Conservation (phyloP, 495 filamentous ascomycete genomes). For the Talaromyces thailandensis region DNA sequence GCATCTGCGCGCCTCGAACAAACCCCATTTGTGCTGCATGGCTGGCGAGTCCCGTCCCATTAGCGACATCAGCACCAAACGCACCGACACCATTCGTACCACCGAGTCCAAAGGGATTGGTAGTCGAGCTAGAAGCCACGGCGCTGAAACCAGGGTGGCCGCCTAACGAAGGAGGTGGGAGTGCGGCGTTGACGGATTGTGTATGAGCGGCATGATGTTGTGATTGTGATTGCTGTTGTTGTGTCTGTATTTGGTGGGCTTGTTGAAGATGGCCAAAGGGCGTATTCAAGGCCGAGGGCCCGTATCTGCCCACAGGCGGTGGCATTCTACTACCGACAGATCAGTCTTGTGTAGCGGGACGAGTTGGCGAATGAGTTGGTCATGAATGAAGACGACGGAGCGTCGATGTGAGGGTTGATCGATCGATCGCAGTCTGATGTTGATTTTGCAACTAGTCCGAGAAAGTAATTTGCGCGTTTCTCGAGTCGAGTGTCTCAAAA, state of each 20-base stretch:
- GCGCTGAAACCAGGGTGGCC: conserved; percentile 49
- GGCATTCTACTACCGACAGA: conserved; percentile 14
- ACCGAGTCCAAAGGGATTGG: conserved; percentile 55
- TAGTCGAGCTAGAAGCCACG: conserved; percentile 53
- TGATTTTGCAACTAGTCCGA: neutral
- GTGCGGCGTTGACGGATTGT: conserved; percentile 42
- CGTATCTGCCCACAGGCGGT: conserved; percentile 43
- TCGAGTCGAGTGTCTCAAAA: neutral
- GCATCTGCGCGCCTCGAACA: conserved; percentile 61
- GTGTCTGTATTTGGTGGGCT: conserved; percentile 21
- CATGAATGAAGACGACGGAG: conserved; percentile 7
- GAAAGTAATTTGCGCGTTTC: neutral
- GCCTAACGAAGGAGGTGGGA: conserved; percentile 52
- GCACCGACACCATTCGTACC: conserved; percentile 46
- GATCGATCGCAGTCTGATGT: neutral
- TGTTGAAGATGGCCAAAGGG: conserved; percentile 44
- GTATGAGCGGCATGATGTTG: conserved; percentile 43
- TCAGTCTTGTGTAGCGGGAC: conserved; percentile 9
- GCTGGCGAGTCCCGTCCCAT: conserved; percentile 77
- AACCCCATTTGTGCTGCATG: conserved; percentile 84
- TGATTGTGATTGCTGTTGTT: conserved; percentile 35
- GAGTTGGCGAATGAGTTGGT: conserved; percentile 15
- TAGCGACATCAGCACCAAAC: conserved; percentile 45
- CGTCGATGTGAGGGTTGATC: neutral
- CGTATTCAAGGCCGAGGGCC: conserved; percentile 39